Base-by-base conservation (phyloP, 2,329 filamentous ascomycete genomes). In the Bisporella sp. region DNA sequence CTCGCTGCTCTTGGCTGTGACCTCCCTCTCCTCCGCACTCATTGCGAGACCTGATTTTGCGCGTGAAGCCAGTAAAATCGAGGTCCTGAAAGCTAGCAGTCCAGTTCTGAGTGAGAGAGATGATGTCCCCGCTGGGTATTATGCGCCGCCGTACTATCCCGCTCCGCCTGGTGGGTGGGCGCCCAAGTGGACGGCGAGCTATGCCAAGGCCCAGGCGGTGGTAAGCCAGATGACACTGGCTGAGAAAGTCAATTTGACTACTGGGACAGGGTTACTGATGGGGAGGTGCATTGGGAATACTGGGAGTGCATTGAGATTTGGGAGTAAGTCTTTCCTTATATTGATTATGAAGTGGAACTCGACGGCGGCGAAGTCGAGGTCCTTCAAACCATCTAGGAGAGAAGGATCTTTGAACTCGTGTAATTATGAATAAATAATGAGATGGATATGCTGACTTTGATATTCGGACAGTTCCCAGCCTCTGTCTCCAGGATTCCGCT, bases 231-330 rank as follows among this genome's bases (percentile, higher is more conserved):
- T 92, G 86, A 91, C 86, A 0, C 68, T 92, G 50, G 86, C 85
- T 2, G 87, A 91, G 65, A 92, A 91, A 69, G 83, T 85, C 4
- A 91, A 90, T 62, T 75, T 90, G 47, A 89, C 85, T 0, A 78
- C 79, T 1, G 87, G 87, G 4, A 84, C 78, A 1, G 86, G 86
- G 1, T 75, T 84, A 41, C 84, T 75, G 56, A 90, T 89, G 86
- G 54, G 78, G 31, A 81, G 74, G 31, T 93, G 88, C 57, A 83
- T 85, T 28, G 88, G 87, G 39, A 89, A 92, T 60, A 86, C 85
- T 0, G 86, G 87, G 8, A 87, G 84, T 52, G 85, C 82, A 1
- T 65, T 71, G 12, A 78, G 87, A 5, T 75, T 91, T 12, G 85
- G 85, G 1, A 84, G 21, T 21, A 21, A 21, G 21, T 21, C 21